Percentiles rank a stretch among this genome's conserved stretches.
These are phyloP conservation scores for Golubevia sp. DNA, from an alignment of 1,284 basidiomycete species.

Conservation along the genomic window DNA sequence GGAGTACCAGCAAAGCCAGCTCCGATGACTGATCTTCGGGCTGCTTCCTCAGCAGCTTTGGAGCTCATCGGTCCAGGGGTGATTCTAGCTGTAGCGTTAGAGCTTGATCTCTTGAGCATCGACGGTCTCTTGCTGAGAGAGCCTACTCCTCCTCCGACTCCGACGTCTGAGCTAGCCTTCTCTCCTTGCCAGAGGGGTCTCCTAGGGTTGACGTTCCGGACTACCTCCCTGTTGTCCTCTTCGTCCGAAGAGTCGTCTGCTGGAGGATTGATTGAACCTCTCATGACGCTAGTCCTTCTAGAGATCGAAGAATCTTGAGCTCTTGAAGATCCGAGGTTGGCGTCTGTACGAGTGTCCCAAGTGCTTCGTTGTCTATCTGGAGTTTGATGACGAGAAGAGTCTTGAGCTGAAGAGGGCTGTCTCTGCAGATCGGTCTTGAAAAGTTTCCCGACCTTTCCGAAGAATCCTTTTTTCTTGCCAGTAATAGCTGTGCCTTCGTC, in stretches of 20 bases:
- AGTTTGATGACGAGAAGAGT: background rate
- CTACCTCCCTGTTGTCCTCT: constrained; percentile 33
- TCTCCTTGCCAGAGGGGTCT: constrained; percentile 19
- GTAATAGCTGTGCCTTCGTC: background rate
- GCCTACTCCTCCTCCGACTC: constrained; percentile 2
- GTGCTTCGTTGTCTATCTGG: constrained; percentile 9
- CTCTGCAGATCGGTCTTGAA: constrained; percentile 52
- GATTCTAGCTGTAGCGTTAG: constrained; percentile 21
- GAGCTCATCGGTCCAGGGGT: constrained; percentile 41
- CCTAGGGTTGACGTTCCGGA: constrained; percentile 45
- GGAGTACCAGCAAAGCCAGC: constrained; percentile 23
- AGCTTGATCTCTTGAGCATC: background rate
- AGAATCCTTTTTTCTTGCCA: constrained; percentile 11
- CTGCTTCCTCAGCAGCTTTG: constrained; percentile 23
- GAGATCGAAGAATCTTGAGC: background rate
- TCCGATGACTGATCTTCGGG: constrained; percentile 42
- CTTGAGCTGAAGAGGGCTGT: constrained; percentile 2
- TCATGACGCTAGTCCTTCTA: background rate
- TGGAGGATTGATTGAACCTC: background rate
- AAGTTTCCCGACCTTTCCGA: constrained; percentile 47
- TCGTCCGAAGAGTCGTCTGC: constrained; percentile 42
- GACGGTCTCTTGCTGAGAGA: background rate
- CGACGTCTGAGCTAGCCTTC: constrained; percentile 25
- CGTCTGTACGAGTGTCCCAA: constrained; percentile 30
- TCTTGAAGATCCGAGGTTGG: constrained; percentile 1